Evolutionary conservation across 345 rosid species (phyloP), one percentile per base, ranked within the genome.

Genomic region (Rhodamnia rubescens): DNA sequence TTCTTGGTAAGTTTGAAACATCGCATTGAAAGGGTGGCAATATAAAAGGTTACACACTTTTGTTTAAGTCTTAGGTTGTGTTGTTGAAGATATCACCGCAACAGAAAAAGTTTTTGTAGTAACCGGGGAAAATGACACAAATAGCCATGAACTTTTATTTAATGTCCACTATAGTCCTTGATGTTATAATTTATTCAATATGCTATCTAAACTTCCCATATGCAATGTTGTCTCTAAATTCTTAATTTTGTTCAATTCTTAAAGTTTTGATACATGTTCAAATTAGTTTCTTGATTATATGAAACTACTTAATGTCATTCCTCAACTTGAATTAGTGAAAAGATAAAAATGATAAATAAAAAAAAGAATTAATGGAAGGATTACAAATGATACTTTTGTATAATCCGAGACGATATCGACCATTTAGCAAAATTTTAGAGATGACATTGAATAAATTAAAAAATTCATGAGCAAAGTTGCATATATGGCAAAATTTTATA

Each of bases 161-260:
- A 2, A 58, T 58, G 4, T 58, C 8, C 27, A 58, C 6, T n/a
- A 4, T 6, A 12, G 14, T 58, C 27, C 0, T 0, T 58, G 4
- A 58, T n/a, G 5, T 58, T n/a, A n/a, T n/a, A 12, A 58, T 58
- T 58, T 58, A 3, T 58, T n/a, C 32, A 58, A 58, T n/a, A 8
- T 58, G 18, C 4, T 11, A 12, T n/a, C 6, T 58, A 15, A 58
- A 58, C 12, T n/a, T 58, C 2, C 0, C 5, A n/a, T 58, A n/a
- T 3, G 32, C 8, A 58, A 58, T 58, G 69, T 13, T 2, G 4
- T 58, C 8, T 14, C 14, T 58, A 12, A 58, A 6, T 2, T 11
- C n/a, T n/a, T 58, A 13, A n/a, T 58, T 58, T 58, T 12, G 18
- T 58, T 27, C 14, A 27, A 27, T 3, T 3, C 57, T 6, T 54